These are phyloP conservation scores for Claviceps fusiformis DNA, from an alignment of 2,329 filamentous ascomycete species.

Conservation along the genomic window DNA sequence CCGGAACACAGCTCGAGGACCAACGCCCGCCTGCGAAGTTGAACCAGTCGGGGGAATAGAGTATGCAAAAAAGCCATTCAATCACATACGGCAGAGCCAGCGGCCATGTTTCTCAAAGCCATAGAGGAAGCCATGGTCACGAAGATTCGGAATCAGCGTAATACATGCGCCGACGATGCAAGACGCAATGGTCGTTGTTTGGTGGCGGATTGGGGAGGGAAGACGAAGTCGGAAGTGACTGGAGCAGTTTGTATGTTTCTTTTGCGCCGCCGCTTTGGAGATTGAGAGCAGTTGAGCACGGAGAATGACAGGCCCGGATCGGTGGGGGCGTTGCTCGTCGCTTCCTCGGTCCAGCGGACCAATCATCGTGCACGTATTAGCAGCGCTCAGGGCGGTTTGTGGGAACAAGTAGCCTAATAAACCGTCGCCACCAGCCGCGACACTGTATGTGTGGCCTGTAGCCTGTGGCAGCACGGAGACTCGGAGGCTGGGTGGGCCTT, in stretches of 20 bases:
- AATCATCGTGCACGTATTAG: constrained; percentile 17
- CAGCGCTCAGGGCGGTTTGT: background rate
- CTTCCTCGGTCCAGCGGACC: constrained; percentile 22
- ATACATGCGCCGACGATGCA: constrained; percentile 17
- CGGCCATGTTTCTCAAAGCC: constrained; percentile 47
- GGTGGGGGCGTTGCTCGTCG: constrained; percentile 10
- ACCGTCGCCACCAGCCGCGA: background rate
- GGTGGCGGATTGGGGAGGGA: background rate
- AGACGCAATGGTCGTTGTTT: constrained; percentile 2
- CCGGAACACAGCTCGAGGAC: background rate
- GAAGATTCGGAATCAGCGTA: constrained; percentile 16
- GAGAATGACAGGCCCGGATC: background rate
- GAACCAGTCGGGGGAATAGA: no score
- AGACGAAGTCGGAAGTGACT: background rate
- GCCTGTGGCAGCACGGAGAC: background rate
- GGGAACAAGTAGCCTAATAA: constrained; percentile 6
- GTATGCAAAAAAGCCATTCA: constrained; percentile 1
- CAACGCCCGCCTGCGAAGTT: no score
- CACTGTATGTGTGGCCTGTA: no score
- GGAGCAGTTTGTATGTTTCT: constrained; percentile 3
- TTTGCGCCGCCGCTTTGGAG: constrained; percentile 4
- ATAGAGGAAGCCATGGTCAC: constrained; percentile 47
- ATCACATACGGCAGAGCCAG: constrained; percentile 40
- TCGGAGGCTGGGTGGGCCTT: background rate
- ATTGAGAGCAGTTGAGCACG: background rate